Base-by-base conservation (phyloP, 306 rosid genomes). In the Castanea mollissima region DNA sequence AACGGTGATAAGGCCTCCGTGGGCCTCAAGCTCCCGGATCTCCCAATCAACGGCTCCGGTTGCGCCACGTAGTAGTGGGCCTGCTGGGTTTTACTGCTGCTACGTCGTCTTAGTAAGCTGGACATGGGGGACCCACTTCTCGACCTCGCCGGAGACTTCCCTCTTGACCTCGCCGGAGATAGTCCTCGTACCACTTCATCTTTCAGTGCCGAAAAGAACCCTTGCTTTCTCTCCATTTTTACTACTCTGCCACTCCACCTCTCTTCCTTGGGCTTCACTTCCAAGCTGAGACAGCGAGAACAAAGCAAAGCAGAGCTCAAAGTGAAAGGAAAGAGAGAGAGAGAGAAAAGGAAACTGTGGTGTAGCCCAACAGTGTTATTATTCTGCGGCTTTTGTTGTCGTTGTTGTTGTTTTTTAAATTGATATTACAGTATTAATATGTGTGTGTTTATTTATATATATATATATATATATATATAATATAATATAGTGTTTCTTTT, bases 1-100 rank as follows among this genome's bases (percentile, higher is more conserved):
- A 96, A 82, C 73, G 99, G 99, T n/a, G 99, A 91, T 71, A 96
- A 79, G 4, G 99, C 96, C 82, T 96, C 99, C 29, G 88, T 63
- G 4, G 92, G 97, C 83, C 98, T 88, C 77, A 91, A 52, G 74
- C 92, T 91, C 12, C 99, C 94, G 80, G 99, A 96, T 96, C 99
- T 96, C 86, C 89, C 65, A 23, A 96, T 64, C 79, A 88, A 63
- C 44, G 77, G 52, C 76, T 95, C 96, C 14, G 94, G 90, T 10
- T 84, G 90, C 4, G 92, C 88, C 68, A 74, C 85, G 77, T 88
- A 91, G 51, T 88, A 92, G 71, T 49, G 14, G 54, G 54, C 46
- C 46, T 41, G 54, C 16, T 49, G 54, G 54, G 54, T 12, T 49
- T 49, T 49, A 49, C 51, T 23, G 27, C 79, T 91, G 80, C 89